These are phyloP conservation scores for Actinidia polygama DNA, from an alignment of 179 eudicot genomes.

Conservation along the genomic window DNA sequence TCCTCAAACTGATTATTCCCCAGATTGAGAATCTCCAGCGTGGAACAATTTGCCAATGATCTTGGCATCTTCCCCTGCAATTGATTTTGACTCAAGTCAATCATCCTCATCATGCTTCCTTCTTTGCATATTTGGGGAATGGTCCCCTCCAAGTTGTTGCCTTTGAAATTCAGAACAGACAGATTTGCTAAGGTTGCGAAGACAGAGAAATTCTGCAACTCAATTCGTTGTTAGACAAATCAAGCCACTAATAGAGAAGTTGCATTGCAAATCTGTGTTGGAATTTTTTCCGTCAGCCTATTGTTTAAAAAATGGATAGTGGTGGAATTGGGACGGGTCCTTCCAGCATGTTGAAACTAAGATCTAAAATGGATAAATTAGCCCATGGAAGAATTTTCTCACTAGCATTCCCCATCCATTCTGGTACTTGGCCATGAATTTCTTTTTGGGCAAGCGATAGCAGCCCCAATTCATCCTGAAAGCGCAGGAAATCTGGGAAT, in stretches of 20 bases:
- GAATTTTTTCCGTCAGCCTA: too few relatives aligned
- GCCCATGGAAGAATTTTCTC: too few relatives aligned
- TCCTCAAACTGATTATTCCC: constrained; percentile 41
- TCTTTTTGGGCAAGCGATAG: neutral
- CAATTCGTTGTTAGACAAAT: too few relatives aligned
- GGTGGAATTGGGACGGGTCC: too few relatives aligned
- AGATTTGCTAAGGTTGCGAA: too few relatives aligned
- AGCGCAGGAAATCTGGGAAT: constrained; percentile 22
- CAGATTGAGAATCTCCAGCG: constrained; percentile 32
- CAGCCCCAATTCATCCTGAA: neutral
- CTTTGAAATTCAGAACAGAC: too few relatives aligned
- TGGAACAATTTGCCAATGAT: constrained; percentile 33
- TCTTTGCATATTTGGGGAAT: constrained; percentile 19
- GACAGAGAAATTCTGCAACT: too few relatives aligned
- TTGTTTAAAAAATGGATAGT: too few relatives aligned
- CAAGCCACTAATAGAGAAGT: too few relatives aligned
- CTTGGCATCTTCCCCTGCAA: constrained; percentile 24
- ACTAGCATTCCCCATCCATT: neutral
- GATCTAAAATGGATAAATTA: neutral
- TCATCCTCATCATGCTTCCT: neutral
- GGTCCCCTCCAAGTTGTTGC: constrained; percentile 31
- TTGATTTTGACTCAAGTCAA: constrained; percentile 21
- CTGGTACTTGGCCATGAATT: constrained; percentile 7
- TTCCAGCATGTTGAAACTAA: too few relatives aligned
- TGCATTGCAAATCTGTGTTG: too few relatives aligned